phyloP scores from a whole-genome alignment of 2,329 filamentous ascomycete species.

The Claviceps africana region DNA sequence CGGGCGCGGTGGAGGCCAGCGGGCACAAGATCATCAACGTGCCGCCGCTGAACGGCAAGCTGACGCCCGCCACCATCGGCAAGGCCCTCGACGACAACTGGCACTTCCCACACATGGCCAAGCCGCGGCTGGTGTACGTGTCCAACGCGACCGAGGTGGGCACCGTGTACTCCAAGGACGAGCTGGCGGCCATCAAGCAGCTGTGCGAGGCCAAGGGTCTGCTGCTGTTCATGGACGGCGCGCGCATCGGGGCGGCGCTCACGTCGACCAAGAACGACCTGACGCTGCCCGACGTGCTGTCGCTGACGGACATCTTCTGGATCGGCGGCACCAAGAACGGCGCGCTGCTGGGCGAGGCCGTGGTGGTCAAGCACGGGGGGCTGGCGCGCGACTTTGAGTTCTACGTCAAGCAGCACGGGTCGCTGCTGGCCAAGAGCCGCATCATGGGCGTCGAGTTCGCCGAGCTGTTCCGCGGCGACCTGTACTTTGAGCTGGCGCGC shows the following conservation, averaged over 20 bases:
- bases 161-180: conserved; percentile 30
- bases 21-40: conserved; percentile 39
- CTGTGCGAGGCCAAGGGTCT: conserved; percentile 27
- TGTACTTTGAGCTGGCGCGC: conserved; percentile 32
- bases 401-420: conserved; percentile 37
- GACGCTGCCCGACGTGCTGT: conserved; percentile 28
- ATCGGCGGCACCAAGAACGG: conserved; percentile 40
- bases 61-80: conserved; percentile 28
- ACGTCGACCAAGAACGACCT: conserved; percentile 28
- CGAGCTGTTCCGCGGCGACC: conserved; percentile 29
- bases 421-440: conserved; percentile 34
- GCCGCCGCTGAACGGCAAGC: conserved; percentile 29
- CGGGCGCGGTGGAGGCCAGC: conserved; percentile 35
- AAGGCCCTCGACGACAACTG: conserved; percentile 31
- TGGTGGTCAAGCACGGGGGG: conserved; percentile 28
- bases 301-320: conserved; percentile 39
- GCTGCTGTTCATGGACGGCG: conserved; percentile 33
- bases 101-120: conserved; percentile 38
- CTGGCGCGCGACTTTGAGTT: conserved; percentile 34
- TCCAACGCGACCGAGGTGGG: conserved; percentile 38
- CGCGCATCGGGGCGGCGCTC: conserved; percentile 29
- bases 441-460: conserved; percentile 35
- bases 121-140: conserved; percentile 35
- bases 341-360: conserved; percentile 34
- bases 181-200: conserved; percentile 26